Base-by-base conservation (phyloP, 164 flowering plant genomes). In the Chloranthus sessilifolius region DNA sequence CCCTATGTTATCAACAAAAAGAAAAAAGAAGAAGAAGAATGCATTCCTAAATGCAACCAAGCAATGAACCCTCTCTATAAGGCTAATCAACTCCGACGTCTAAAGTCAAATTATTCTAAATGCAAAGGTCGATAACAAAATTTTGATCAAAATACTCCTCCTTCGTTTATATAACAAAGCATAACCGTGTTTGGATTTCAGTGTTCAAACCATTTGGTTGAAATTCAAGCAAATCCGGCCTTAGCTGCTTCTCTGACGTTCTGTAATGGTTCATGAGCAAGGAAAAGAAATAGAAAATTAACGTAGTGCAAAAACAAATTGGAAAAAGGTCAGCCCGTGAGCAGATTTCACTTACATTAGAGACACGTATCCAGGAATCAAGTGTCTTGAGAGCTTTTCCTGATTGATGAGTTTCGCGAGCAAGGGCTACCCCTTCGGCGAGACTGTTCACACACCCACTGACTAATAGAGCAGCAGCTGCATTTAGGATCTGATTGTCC, bases 381-480 rank as follows among this genome's bases (percentile, higher is more conserved):
- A 85, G 83, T 3, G 90, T 81, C 52, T 68, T 52, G 46, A 82
- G 35, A 52, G 96, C 86, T 60, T 69, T 79, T 8, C 94, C 96
- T 6, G 94, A 88, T 35, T 2, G 28, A 17, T 76, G 97, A 20
- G 83, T 80, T 62, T 80, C 79, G 21, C 88, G 86, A 21, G 97
- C 97, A 48, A 83, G 43, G 30, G 60, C 35, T 19, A 86, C 85
- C 53, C 95, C 97, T 48, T 80, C 86, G 11, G 60, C 78, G 2
- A 89, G 68, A 54, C 62, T 61, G 10, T 65, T 68, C 2, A 72
- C 92, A 23, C 17, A 61, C 37, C 86, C 82, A 46, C 82, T 64
- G 10, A 82, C 97, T 47, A 78, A 62, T 22, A 89, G 81, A 14
- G 97, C 83, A 17, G 92, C 92, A 24, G 88, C 97, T 12, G 97